Percentiles rank a stretch among this genome's conserved stretches.
phyloP scores from a whole-genome alignment of 75 land plant species.

The Picea sitchensis region DNA sequence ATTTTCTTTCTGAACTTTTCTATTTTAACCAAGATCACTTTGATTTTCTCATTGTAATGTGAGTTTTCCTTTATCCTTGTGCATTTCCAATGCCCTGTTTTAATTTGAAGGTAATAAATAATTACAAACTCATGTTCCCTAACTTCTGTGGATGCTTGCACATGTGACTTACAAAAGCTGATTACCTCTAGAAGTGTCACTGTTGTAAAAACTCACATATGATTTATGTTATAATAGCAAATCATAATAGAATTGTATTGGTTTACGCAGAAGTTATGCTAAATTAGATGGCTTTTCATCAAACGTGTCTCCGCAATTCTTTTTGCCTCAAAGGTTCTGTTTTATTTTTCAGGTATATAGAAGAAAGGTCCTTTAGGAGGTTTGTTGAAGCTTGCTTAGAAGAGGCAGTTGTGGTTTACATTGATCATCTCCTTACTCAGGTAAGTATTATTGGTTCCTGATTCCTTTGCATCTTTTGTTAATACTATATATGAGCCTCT shows the following conservation, averaged over 20 bases:
- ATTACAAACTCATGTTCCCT: background rate
- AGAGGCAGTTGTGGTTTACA: conserved; percentile 85
- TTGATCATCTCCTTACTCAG: conserved; percentile 95
- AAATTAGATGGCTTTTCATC: background rate
- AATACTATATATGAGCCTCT: background rate
- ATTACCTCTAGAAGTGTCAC: background rate
- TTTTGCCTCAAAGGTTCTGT: too few relatives aligned
- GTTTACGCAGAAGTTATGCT: background rate
- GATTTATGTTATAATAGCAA: too few relatives aligned
- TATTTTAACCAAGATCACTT: background rate
- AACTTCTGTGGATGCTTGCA: background rate
- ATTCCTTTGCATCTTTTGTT: conserved; percentile 7
- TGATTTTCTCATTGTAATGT: background rate
- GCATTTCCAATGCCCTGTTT: background rate
- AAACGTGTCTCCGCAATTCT: too few relatives aligned
- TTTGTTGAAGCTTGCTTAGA: conserved; percentile 98
- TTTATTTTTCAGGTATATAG: conserved; percentile 50
- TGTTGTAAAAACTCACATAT: background rate
- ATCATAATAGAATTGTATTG: background rate
- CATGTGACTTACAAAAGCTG: background rate
- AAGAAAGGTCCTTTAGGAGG: conserved; percentile 89
- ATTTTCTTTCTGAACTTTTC: too few relatives aligned
- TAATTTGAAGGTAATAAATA: background rate
- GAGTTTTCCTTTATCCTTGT: background rate
- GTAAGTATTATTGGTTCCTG: conserved; percentile 19